phyloP scores from a whole-genome alignment of 2,329 filamentous ascomycete species.

The Colletotrichum camelliae region DNA sequence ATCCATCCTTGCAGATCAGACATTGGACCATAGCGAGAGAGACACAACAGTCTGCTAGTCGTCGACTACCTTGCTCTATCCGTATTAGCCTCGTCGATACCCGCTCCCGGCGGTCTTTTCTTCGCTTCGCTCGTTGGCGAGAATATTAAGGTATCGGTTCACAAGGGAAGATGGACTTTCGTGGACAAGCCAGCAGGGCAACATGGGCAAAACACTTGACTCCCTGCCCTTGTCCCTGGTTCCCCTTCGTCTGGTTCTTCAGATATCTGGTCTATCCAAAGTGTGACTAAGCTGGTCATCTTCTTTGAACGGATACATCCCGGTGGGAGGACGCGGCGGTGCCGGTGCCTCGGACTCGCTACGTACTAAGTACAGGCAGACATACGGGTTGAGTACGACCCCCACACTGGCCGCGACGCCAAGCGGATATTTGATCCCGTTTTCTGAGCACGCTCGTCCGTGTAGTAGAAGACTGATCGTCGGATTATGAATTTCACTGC shows the following conservation, averaged over 20 bases:
- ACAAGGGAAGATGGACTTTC: not conserved
- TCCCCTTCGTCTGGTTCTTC: not conserved
- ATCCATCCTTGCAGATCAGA: conserved; percentile 24
- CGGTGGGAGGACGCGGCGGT: not conserved
- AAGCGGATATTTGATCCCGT: not conserved
- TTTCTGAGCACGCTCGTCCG: not conserved
- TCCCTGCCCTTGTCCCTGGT: not conserved
- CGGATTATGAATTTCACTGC: not conserved
- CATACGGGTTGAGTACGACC: not conserved
- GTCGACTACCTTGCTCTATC: not conserved
- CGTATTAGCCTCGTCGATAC: not conserved
- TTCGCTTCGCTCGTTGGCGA: not conserved
- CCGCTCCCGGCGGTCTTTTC: not conserved
- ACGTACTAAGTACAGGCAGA: not conserved
- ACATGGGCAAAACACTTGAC: not conserved
- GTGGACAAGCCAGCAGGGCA: not conserved
- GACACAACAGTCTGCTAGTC: not conserved
- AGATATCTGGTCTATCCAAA: not conserved
- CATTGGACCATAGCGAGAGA: not conserved
- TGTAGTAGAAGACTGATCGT: not conserved
- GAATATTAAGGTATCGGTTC: not conserved
- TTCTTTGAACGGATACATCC: not conserved
- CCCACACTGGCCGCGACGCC: not conserved
- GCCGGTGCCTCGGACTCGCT: not conserved
- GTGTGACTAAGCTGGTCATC: not conserved